These are phyloP conservation scores for Apophysomyces trapeziformis DNA, from an alignment of 371 early-diverging fungal species.

Conservation along the genomic window DNA sequence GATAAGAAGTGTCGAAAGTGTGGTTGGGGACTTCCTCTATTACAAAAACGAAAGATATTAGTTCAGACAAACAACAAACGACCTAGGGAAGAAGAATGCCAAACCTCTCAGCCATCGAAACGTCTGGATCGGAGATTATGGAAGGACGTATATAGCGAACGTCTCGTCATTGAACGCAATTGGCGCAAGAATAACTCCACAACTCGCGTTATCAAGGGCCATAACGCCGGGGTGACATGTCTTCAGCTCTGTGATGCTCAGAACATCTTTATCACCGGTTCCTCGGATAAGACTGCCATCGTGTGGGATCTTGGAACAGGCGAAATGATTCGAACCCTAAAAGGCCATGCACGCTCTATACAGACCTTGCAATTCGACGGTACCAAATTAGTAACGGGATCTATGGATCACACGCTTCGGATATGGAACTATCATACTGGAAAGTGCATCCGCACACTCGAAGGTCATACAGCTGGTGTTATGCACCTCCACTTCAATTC, in stretches of 20 bases:
- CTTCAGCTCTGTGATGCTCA: conserved; percentile 81
- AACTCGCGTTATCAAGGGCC: conserved; percentile 47
- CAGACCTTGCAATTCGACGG: conserved; percentile 87
- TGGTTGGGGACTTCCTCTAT: conserved; percentile 92
- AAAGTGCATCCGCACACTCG: conserved; percentile 53
- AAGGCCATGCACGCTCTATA: conserved; percentile 88
- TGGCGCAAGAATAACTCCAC: conserved; percentile 76
- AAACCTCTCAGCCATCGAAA: conserved; percentile 20
- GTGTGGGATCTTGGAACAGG: conserved; percentile 87
- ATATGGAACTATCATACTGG: conserved; percentile 72
- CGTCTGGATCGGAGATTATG: conserved; percentile 57
- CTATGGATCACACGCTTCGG: conserved; percentile 73
- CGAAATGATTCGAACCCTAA: conserved; percentile 69
- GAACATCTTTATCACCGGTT: conserved; percentile 79
- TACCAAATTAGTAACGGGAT: conserved; percentile 85
- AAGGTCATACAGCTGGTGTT: conserved; percentile 75
- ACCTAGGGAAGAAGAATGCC: conserved; percentile 4
- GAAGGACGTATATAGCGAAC: conserved; percentile 86
- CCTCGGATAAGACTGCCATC: conserved; percentile 77
- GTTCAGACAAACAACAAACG: conserved; percentile 18
- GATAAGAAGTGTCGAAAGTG: conserved; percentile 94
- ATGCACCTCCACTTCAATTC: conserved; percentile 73
- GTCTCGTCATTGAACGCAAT: conserved; percentile 79
- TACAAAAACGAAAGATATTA: conserved; percentile 52
- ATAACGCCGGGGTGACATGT: conserved; percentile 79